Evolutionary conservation across 148 eudicot genomes (phyloP).

Genomic region (Persicaria maculosa): DNA sequence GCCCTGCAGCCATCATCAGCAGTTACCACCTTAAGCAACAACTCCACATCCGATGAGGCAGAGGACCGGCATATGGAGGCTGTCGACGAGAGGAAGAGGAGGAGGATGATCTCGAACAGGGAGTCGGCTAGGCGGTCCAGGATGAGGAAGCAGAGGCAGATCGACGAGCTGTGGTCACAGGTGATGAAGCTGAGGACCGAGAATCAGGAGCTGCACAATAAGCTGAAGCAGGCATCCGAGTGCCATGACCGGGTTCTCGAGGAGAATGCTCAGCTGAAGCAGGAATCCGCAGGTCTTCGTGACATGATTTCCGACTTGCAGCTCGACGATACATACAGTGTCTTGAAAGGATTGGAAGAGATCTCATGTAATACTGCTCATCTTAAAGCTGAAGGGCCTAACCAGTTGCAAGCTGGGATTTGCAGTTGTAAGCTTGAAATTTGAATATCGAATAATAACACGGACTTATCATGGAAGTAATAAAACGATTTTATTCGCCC

Average conservation of each 20-base stretch:
- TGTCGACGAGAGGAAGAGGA: slow-evolving; percentile 67
- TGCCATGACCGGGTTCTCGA: slow-evolving; percentile 39
- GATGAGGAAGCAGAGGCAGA: slow-evolving; percentile 83
- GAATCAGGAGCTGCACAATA: slow-evolving; percentile 43
- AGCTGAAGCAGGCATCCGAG: slow-evolving; percentile 36
- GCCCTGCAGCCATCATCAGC: slow-evolving; percentile 22
- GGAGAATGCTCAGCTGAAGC: slow-evolving; percentile 59
- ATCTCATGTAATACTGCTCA: slow-evolving; percentile 1
- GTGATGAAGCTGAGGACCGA: slow-evolving; percentile 52
- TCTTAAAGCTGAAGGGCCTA: slow-evolving; percentile 6
- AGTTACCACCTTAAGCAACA: slow-evolving; percentile 24
- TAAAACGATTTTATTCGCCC: background rate
- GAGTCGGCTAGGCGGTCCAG: slow-evolving; percentile 86
- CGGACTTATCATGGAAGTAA: background rate
- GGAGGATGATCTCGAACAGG: slow-evolving; percentile 75
- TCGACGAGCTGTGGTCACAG: slow-evolving; percentile 69
- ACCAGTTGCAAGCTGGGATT: slow-evolving; percentile 10
- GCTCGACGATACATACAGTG: slow-evolving; percentile 31
- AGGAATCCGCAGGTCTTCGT: slow-evolving; percentile 48
- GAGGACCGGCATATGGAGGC: slow-evolving; percentile 33
- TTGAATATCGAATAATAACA: background rate
- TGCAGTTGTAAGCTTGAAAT: slow-evolving; percentile 8
- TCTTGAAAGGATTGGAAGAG: slow-evolving; percentile 29
- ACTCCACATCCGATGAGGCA: slow-evolving; percentile 58
- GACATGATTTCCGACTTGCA: slow-evolving; percentile 44